Conservation (phyloP, 768 basidiomycete species). For the Crepidotus variabilis region DNA sequence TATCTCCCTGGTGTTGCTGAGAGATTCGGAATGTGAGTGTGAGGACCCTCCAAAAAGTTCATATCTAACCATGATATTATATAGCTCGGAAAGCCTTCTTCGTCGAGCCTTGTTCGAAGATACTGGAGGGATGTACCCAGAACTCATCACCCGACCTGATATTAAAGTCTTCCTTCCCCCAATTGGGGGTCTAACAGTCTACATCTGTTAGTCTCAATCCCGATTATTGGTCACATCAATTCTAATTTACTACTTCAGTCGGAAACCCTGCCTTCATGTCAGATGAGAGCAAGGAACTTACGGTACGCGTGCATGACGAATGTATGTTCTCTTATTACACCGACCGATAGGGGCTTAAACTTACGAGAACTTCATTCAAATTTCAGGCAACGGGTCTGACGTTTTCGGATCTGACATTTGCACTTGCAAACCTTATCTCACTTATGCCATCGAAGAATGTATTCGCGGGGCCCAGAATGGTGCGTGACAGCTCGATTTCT, state of each 20-base stretch:
- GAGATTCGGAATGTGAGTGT: slow-evolving; percentile 83
- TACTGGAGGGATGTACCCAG: slow-evolving; percentile 94
- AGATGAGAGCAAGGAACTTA: slow-evolving; percentile 76
- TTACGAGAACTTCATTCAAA: not conserved
- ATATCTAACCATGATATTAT: not conserved
- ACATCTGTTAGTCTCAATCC: slow-evolving; percentile 62
- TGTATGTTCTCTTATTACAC: too few species aligned
- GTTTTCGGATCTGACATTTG: slow-evolving; percentile 94
- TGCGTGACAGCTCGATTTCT: not conserved
- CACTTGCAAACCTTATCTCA: slow-evolving; percentile 90
- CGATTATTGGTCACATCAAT: not conserved
- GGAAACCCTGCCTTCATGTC: slow-evolving; percentile 78
- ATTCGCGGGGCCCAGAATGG: slow-evolving; percentile 63
- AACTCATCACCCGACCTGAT: slow-evolving; percentile 91
- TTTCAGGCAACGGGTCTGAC: slow-evolving; percentile 86
- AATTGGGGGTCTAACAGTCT: slow-evolving; percentile 87
- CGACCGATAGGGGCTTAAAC: too few species aligned
- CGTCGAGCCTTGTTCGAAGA: slow-evolving; percentile 95
- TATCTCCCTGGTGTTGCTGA: slow-evolving; percentile 91
- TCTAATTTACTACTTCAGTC: slow-evolving; percentile 38
- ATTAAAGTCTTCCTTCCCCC: slow-evolving; percentile 96
- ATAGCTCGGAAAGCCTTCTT: slow-evolving; percentile 76
- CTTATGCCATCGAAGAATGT: slow-evolving; percentile 92
- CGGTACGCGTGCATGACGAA: slow-evolving; percentile 90
- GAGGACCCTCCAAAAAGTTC: not conserved